These are phyloP conservation scores for Lepiota subincarnata DNA, from an alignment of 768 basidiomycete genomes.

Conservation along the genomic window DNA sequence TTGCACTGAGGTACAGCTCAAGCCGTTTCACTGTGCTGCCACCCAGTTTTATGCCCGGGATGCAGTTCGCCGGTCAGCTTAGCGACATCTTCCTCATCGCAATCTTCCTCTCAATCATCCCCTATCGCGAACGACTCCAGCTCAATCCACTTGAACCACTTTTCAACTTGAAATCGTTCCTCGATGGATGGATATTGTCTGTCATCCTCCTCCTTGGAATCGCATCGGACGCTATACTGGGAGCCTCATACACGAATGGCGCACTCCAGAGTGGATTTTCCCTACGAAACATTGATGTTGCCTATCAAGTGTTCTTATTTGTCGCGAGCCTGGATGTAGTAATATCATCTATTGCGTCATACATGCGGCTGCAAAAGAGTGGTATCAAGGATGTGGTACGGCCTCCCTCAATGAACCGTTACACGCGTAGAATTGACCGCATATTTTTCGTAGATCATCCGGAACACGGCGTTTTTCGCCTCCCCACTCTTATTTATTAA, in stretches of 20 bases:
- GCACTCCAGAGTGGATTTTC: not conserved
- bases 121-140: conserved; percentile 6
- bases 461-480: not conserved
- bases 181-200: not conserved
- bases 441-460: not conserved
- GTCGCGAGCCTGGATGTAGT: not conserved
- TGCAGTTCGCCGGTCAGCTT: not conserved
- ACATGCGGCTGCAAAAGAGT: not conserved
- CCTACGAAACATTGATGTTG: not conserved
- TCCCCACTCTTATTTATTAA: not conserved
- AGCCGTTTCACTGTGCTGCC: not conserved
- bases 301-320: not conserved
- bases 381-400: no score
- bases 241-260: not conserved
- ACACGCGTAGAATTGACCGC: not conserved
- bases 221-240: not conserved
- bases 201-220: conserved; percentile 2
- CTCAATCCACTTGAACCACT: not conserved
- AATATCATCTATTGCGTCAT: not conserved
- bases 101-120: not conserved
- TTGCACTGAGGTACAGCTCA: not conserved
- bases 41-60: not conserved
- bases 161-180: conserved; percentile 3
- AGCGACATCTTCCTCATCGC: not conserved
- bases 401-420: not conserved